Conservation (phyloP, 371 early-diverging fungal species). For the Mitosporidium daphniae region DNA sequence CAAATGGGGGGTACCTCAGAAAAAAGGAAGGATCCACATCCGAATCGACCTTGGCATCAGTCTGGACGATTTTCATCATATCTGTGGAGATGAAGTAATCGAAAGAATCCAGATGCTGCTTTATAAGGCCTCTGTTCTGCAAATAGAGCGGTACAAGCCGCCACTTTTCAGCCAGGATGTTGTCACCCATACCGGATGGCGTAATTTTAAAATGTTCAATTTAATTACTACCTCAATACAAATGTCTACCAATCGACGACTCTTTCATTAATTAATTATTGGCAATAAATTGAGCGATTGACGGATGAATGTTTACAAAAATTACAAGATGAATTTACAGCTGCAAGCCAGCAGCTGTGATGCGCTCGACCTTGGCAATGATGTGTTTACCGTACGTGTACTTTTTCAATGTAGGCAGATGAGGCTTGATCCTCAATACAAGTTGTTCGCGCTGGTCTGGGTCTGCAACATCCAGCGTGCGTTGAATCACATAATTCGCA, state of each 20-base stretch:
- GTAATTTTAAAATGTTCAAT: no score
- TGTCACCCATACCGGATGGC: no score
- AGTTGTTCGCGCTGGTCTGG: constrained; percentile 41
- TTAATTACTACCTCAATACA: no score
- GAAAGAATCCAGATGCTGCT: constrained; percentile 98
- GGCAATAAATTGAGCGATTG: no score
- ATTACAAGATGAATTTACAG: no score
- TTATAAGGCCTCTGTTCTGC: constrained; percentile 82
- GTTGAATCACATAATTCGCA: constrained; percentile 98
- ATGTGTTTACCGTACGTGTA: constrained; percentile 52
- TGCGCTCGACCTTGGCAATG: no score
- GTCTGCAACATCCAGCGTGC: constrained; percentile 80
- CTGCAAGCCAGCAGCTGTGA: no score
- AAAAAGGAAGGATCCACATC: constrained; percentile 93
- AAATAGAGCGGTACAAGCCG: constrained; percentile 83
- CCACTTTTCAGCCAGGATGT: no score
- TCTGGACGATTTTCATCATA: constrained; percentile 62
- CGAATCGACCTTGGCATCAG: constrained; percentile 70
- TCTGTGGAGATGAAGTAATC: constrained; percentile 91
- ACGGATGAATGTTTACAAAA: no score
- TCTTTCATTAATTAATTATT: no score
- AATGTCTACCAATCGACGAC: no score
- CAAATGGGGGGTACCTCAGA: constrained; percentile 17
- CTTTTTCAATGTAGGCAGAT: constrained; percentile 47
- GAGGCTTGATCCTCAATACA: constrained; percentile 49